Percentiles rank a stretch among this genome's conserved stretches.
Conservation (phyloP, 2,329 filamentous ascomycete genomes). For the Shiraia sp. region DNA sequence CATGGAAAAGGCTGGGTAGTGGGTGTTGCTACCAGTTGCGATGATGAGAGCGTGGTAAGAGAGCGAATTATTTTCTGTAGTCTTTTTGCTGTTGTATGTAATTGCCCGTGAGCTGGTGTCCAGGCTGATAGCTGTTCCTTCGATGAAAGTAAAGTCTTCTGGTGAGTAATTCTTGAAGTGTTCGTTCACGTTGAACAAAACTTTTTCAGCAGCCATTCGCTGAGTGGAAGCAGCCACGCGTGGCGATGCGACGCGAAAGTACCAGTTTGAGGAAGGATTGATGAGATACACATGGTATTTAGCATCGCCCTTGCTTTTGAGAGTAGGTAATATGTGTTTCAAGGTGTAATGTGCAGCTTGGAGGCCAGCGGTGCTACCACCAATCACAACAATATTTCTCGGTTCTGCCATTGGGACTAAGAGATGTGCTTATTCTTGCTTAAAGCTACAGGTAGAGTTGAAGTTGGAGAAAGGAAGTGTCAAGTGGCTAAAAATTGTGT, state of each 20-base stretch:
- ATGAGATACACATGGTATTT: slow-evolving; percentile 59
- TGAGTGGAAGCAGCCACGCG: slow-evolving; percentile 56
- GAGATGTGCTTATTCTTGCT: too few species aligned
- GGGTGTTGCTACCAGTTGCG: slow-evolving; percentile 57
- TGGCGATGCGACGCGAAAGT: slow-evolving; percentile 58
- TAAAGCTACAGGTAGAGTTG: too few species aligned
- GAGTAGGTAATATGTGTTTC: slow-evolving; percentile 39
- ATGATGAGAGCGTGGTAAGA: slow-evolving; percentile 60
- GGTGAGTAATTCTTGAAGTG: slow-evolving; percentile 56
- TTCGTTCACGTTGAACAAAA: slow-evolving; percentile 54
- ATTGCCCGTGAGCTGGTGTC: slow-evolving; percentile 51
- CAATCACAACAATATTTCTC: slow-evolving; percentile 43
- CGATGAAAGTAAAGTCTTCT: slow-evolving; percentile 55
- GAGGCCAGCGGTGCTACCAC: slow-evolving; percentile 36
- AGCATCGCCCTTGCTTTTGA: slow-evolving; percentile 34
- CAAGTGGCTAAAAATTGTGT: too few species aligned
- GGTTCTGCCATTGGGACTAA: slow-evolving; percentile 30
- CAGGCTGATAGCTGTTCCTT: slow-evolving; percentile 54
- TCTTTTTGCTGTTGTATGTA: slow-evolving; percentile 40
- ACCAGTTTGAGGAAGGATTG: slow-evolving; percentile 58
- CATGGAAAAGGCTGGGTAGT: slow-evolving; percentile 50
- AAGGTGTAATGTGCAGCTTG: slow-evolving; percentile 40
- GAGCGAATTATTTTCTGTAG: slow-evolving; percentile 37
- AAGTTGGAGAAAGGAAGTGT: too few species aligned
- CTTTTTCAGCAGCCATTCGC: slow-evolving; percentile 52